Conservation (phyloP, 257 asterid genomes). For the Salvia miltiorrhiza region DNA sequence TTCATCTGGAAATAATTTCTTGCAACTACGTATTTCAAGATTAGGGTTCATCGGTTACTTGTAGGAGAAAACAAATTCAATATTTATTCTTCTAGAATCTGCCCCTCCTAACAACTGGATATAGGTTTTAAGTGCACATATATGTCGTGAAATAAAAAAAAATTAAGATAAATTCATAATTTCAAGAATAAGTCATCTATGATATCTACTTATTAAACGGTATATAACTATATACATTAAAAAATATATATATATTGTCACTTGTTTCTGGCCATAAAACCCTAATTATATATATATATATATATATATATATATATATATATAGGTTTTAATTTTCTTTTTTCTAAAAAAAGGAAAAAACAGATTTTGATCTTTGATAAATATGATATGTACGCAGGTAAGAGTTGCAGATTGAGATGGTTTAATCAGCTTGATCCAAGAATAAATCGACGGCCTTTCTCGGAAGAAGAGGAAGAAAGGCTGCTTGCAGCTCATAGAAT, state of each 20-base stretch:
- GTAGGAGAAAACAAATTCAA: not conserved
- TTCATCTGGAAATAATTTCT: not conserved
- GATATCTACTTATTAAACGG: not conserved
- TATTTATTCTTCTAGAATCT: not conserved
- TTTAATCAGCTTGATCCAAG: constrained; percentile 94
- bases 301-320: no score
- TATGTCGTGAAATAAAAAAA: no score
- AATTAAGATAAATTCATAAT: no score
- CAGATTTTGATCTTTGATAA: not conserved
- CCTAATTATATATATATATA: not conserved
- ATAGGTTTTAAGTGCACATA: no score
- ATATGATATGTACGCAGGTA: constrained; percentile 44
- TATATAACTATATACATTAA: not conserved
- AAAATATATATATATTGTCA: no score
- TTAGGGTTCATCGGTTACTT: constrained; percentile 21
- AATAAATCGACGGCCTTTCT: constrained; percentile 81
- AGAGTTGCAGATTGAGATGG: constrained; percentile 97
- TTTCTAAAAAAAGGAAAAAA: not conserved
- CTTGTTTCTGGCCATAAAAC: not conserved
- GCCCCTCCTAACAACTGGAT: no score
- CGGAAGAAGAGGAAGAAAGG: constrained; percentile 84
- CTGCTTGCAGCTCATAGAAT: constrained; percentile 74
- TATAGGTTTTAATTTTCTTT: not conserved
- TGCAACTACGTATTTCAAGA: not conserved
- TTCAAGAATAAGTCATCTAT: no score